Evolutionary conservation across 2,329 filamentous ascomycete genomes (phyloP).

Genomic region (Ascochyta fabae): DNA sequence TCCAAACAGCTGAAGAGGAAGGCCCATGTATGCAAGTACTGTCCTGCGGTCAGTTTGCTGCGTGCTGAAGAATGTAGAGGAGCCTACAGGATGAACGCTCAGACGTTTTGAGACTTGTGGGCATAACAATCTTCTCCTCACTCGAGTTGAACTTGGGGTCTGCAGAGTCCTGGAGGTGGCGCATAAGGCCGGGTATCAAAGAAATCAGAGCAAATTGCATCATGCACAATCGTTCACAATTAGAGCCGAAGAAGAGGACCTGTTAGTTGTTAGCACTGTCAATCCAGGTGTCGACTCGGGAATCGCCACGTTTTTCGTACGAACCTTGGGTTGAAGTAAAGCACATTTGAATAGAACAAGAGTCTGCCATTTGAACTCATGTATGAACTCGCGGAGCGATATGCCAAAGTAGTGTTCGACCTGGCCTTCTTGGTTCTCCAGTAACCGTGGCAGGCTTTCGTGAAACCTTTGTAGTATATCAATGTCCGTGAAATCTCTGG

Average conservation of each 20-base stretch:
- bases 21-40: conserved; percentile 90
- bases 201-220: conserved; percentile 97
- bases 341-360: conserved; percentile 93
- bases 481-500: conserved; percentile 80
- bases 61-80: background rate
- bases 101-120: conserved; percentile 87
- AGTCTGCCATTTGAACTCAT: conserved; percentile 94
- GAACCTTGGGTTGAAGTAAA: conserved; percentile 90
- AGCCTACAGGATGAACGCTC: conserved; percentile 77
- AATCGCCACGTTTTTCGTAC: background rate
- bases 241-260: conserved; percentile 99
- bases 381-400: conserved; percentile 86
- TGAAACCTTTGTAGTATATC: conserved; percentile 92
- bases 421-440: conserved; percentile 71
- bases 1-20: conserved; percentile 93
- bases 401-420: conserved; percentile 83
- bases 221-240: conserved; percentile 95
- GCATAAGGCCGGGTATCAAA: conserved; percentile 88
- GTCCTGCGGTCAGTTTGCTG: conserved; percentile 28
- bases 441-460: conserved; percentile 73
- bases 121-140: conserved; percentile 74
- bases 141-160: conserved; percentile 90
- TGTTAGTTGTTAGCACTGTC: conserved; percentile 48
- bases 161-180: conserved; percentile 91
- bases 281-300: no score